phyloP scores from a whole-genome alignment of 441 rosid genomes.

The Omphalea diandra region DNA sequence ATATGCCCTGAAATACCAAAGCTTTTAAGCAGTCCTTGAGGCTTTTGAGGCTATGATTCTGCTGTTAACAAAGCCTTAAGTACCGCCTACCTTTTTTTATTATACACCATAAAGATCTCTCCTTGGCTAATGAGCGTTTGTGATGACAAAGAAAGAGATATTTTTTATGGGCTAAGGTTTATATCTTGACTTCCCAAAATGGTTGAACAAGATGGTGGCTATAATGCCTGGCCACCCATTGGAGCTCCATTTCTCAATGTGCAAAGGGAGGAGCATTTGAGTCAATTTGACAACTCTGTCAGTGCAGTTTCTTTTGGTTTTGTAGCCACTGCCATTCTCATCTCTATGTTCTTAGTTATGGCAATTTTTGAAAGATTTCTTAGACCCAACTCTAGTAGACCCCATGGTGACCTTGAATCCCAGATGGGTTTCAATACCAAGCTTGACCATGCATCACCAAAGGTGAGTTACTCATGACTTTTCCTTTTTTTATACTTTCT shows the following conservation, averaged over 20 bases:
- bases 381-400: conserved; percentile 47
- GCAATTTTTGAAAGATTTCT: conserved; percentile 88
- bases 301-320: conserved; percentile 95
- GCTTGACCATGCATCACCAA: conserved; percentile 77
- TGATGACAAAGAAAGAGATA: conserved; percentile 23
- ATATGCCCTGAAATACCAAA: conserved; percentile 4
- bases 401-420: conserved; percentile 51
- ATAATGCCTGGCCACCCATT: conserved; percentile 56
- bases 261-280: conserved; percentile 62
- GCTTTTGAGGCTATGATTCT: conserved; percentile 28
- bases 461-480: conserved; percentile 62
- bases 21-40: background rate
- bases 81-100: conserved; percentile 25
- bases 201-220: conserved; percentile 32
- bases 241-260: conserved; percentile 52
- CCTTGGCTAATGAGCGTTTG: conserved; percentile 6
- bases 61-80: conserved; percentile 29
- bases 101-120: background rate
- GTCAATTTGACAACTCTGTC: conserved; percentile 69
- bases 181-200: conserved; percentile 18
- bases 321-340: conserved; percentile 96
- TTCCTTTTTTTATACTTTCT: conserved; percentile 14
- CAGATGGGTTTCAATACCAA: conserved; percentile 55
- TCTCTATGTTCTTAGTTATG: conserved; percentile 95
- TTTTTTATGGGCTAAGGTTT: background rate